A percentile compares a stretch with the other conserved stretches of the same genome.
Evolutionary conservation across 1,284 basidiomycete genomes (phyloP).

Genomic region (Stygiomarasmius scandens): DNA sequence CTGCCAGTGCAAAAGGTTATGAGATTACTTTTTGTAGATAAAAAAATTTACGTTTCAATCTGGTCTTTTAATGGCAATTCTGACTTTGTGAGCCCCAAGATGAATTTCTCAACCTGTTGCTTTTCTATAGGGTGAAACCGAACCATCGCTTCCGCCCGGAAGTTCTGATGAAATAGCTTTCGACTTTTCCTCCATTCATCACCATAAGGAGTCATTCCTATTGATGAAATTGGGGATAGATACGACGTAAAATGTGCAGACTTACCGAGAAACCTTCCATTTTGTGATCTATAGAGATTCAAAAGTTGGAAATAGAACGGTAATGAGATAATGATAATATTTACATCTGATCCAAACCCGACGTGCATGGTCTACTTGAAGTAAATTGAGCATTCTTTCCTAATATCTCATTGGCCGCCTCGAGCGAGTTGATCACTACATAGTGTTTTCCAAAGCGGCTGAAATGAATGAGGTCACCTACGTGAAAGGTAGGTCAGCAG

Average conservation of each 20-base stretch:
- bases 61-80: no score
- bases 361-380: conserved; percentile 4
- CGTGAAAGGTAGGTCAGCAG: not conserved
- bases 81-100: no score
- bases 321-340: not conserved
- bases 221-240: no score
- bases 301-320: no score
- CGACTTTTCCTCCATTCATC: conserved; percentile 29
- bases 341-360: conserved; percentile 7
- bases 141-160: conserved; percentile 22
- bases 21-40: no score
- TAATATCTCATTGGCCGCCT: conserved; percentile 3
- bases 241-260: no score
- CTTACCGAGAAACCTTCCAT: not conserved
- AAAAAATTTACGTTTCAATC: no score
- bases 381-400: not conserved
- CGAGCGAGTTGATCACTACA: conserved; percentile 2
- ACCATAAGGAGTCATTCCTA: conserved; percentile 22
- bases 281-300: no score
- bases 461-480: not conserved
- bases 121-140: conserved; percentile 25
- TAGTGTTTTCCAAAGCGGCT: conserved; percentile 8
- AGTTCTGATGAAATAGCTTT: conserved; percentile 31
- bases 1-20: not conserved
- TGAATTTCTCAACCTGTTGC: conserved; percentile 24